These are phyloP conservation scores for Cystobasidium slooffiae DNA, from an alignment of 1,284 basidiomycete genomes.

Conservation along the genomic window DNA sequence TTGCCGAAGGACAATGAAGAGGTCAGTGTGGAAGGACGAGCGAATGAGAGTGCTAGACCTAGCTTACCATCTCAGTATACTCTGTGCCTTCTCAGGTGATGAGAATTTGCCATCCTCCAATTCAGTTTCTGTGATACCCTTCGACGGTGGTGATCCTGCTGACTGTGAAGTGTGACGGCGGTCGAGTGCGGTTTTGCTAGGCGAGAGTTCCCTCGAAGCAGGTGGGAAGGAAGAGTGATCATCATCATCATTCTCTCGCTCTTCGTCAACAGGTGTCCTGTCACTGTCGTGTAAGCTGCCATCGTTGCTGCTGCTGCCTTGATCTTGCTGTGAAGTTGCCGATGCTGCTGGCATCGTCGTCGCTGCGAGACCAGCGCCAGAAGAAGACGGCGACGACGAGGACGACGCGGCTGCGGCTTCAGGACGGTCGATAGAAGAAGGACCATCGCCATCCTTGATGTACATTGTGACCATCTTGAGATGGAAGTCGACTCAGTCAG, in stretches of 20 bases:
- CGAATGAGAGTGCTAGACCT: not conserved
- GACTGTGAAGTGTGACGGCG: slow-evolving; percentile 16
- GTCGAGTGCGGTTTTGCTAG: slow-evolving; percentile 1
- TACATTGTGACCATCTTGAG: not conserved
- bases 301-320: not conserved
- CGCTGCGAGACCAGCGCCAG: not conserved
- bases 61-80: slow-evolving; percentile 30
- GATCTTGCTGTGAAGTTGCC: not conserved
- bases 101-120: slow-evolving; percentile 10
- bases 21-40: not conserved
- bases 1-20: not conserved
- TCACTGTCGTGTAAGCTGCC: slow-evolving; percentile 7
- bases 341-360: slow-evolving; percentile 3
- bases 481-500: no score
- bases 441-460: not conserved
- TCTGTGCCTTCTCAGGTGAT: slow-evolving; percentile 25
- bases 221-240: not conserved
- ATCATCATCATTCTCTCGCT: not conserved
- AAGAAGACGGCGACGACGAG: slow-evolving; percentile 1
- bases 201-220: not conserved
- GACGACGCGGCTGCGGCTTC: no score
- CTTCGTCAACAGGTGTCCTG: not conserved
- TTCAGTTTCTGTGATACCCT: not conserved
- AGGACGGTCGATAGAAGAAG: not conserved
- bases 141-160: not conserved